Conservation (phyloP, 108 stramenopile species). For the Cafeteria roenbergensis region DNA sequence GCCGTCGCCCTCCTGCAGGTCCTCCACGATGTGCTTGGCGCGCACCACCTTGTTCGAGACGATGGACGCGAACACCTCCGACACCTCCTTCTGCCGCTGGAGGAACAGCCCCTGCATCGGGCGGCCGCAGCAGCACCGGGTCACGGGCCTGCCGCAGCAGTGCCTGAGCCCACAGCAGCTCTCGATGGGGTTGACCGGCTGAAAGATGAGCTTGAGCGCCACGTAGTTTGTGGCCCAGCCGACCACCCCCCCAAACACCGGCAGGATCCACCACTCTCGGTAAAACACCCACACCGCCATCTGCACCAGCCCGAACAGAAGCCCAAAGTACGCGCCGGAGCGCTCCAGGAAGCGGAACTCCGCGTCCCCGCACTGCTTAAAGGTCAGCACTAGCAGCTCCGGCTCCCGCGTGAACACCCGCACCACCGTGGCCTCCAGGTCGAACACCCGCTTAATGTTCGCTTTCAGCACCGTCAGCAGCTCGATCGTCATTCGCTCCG, state of each 20-base stretch:
- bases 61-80: slow-evolving; percentile 14
- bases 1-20: too few relatives aligned
- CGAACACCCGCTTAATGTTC: slow-evolving; percentile 64
- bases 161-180: neutral
- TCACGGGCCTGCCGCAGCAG: slow-evolving; percentile 26
- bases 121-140: slow-evolving; percentile 11
- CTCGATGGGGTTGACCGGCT: slow-evolving; percentile 61
- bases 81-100: slow-evolving; percentile 66
- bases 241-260: slow-evolving; percentile 56
- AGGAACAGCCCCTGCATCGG: slow-evolving; percentile 68
- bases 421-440: slow-evolving; percentile 74
- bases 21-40: neutral
- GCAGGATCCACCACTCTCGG: slow-evolving; percentile 53
- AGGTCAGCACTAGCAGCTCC: slow-evolving; percentile 67
- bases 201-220: slow-evolving; percentile 78
- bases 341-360: slow-evolving; percentile 74
- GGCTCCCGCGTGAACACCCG: slow-evolving; percentile 64
- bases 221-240: slow-evolving; percentile 77
- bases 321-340: slow-evolving; percentile 78
- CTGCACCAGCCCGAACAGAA: slow-evolving; percentile 73
- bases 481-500: slow-evolving; percentile 29
- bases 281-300: slow-evolving; percentile 68
- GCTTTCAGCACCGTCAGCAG: slow-evolving; percentile 66
- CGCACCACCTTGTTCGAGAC: neutral
- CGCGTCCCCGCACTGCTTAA: slow-evolving; percentile 75